Evolutionary conservation across 2,329 filamentous ascomycete species (phyloP).

Genomic region (Xylaria sp.): DNA sequence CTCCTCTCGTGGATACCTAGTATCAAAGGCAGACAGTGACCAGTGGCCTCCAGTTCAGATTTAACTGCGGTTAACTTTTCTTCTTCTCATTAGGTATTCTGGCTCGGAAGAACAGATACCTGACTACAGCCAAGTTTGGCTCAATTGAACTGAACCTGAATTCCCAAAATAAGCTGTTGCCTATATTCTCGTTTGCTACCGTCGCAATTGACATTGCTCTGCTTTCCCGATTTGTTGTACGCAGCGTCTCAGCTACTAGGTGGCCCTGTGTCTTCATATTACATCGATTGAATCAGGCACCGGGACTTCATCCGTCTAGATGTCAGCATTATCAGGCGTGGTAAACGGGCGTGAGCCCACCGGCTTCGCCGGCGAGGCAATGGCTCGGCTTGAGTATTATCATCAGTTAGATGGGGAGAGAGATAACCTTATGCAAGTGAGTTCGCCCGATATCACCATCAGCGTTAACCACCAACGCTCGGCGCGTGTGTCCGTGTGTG

Average conservation of each 20-base stretch:
- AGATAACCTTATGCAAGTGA: constrained; percentile 46
- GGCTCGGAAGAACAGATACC: not conserved
- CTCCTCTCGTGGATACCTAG: not conserved
- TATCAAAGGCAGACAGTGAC: not conserved
- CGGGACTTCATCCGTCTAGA: constrained; percentile 10
- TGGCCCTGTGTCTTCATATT: not conserved
- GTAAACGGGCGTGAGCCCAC: constrained; percentile 42
- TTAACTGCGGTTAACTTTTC: constrained; percentile 6
- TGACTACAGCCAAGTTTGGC: not conserved
- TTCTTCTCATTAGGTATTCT: not conserved
- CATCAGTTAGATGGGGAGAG: constrained; percentile 45
- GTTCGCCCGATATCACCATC: constrained; percentile 19
- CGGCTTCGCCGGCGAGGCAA: constrained; percentile 35
- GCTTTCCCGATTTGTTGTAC: constrained; percentile 1
- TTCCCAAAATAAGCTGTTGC: constrained; percentile 28
- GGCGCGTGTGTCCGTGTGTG: not conserved
- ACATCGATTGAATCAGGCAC: not conserved
- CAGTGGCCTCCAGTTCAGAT: not conserved
- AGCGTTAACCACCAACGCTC: not conserved
- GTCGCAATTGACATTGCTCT: constrained; percentile 1
- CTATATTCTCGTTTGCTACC: constrained; percentile 10
- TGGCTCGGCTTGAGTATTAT: constrained; percentile 45
- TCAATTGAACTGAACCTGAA: constrained; percentile 22
- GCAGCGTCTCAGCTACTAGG: not conserved
- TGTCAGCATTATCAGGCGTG: constrained; percentile 33